phyloP scores from a whole-genome alignment of 257 asterid species.

The Knoxia roxburghii region DNA sequence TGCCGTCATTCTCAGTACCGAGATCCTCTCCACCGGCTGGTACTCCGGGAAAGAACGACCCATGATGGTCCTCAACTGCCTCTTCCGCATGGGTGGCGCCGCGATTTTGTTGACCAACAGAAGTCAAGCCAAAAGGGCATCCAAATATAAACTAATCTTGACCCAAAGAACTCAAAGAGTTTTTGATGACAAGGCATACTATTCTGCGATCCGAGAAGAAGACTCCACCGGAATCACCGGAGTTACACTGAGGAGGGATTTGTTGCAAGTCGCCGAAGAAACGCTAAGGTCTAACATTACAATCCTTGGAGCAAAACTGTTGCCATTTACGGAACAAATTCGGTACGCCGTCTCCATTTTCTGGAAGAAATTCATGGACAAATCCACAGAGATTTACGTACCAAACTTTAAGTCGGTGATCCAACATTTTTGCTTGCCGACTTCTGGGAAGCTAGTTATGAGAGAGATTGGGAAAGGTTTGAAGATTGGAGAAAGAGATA shows the following conservation, averaged over 20 bases:
- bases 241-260: conserved; percentile 46
- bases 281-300: conserved; percentile 52
- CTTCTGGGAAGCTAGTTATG: conserved; percentile 60
- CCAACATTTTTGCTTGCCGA: conserved; percentile 81
- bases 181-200: conserved; percentile 55
- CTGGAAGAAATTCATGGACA: conserved; percentile 35
- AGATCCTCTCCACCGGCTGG: conserved; percentile 79
- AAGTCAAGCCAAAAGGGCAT: conserved; percentile 24
- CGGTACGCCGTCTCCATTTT: conserved; percentile 31
- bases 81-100: conserved; percentile 71
- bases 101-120: conserved; percentile 57
- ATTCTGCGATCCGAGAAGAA: conserved; percentile 65
- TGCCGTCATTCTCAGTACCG: conserved; percentile 73
- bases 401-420: conserved; percentile 64
- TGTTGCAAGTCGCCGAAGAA: conserved; percentile 69
- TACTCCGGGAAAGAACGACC: conserved; percentile 56
- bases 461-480: conserved; percentile 43
- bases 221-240: conserved; percentile 75
- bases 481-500: conserved; percentile 28
- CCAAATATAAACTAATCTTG: conserved; percentile 52
- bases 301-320: conserved; percentile 44
- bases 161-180: conserved; percentile 61
- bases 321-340: conserved; percentile 50
- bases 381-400: conserved; percentile 40
- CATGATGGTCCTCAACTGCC: conserved; percentile 64